Conservation (phyloP, 257 asterid species). For the Nicotiana noctiflora region DNA sequence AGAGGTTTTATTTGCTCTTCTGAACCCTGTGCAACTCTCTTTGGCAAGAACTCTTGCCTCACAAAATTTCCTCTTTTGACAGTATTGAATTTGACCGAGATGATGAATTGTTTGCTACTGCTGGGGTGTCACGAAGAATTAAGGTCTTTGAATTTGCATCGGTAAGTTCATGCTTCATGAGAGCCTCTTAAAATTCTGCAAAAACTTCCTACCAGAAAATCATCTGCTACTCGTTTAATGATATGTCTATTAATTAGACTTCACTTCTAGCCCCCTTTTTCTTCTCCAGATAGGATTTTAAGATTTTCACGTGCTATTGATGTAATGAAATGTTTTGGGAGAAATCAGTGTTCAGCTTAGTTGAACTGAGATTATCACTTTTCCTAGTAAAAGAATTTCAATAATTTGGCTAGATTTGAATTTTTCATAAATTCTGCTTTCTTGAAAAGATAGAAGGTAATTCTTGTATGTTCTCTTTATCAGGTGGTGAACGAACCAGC, state of each 20-base stretch:
- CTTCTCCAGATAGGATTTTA: background rate
- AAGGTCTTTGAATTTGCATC: constrained; percentile 64
- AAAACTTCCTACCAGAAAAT: background rate
- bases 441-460: background rate
- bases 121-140: constrained; percentile 70
- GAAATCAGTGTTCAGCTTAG: background rate
- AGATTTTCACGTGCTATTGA: background rate
- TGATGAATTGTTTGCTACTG: constrained; percentile 80
- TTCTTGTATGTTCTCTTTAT: constrained; percentile 17
- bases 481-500: constrained; percentile 80
- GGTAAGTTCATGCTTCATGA: constrained; percentile 27
- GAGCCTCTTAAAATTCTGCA: background rate
- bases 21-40: background rate
- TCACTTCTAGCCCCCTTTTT: background rate
- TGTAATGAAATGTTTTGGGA: background rate
- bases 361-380: background rate
- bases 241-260: background rate
- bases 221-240: background rate
- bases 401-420: background rate
- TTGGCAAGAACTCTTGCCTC: background rate
- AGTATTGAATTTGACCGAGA: constrained; percentile 82
- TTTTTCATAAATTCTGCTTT: background rate
- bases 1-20: background rate
- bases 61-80: constrained; percentile 23
- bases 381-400: background rate